phyloP scores from a whole-genome alignment of 2,329 filamentous ascomycete genomes.

The Coniella lustricola region DNA sequence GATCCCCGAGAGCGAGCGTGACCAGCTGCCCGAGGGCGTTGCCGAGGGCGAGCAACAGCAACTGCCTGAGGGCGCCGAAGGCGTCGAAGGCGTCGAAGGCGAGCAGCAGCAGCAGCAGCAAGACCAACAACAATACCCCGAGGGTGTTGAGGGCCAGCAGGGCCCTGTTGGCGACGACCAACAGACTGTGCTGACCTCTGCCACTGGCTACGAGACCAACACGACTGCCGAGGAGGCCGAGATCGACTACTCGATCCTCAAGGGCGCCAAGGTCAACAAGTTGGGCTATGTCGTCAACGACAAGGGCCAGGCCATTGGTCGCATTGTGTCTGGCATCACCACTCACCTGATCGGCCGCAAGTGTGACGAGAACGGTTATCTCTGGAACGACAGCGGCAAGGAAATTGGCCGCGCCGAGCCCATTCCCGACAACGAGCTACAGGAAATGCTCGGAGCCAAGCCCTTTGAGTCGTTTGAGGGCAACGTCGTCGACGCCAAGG shows the following conservation, averaged over 20 bases:
- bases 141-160: constrained; percentile 9
- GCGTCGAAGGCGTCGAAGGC: constrained; percentile 5
- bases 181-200: constrained; percentile 9
- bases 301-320: constrained; percentile 49
- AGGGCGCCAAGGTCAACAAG: constrained; percentile 52
- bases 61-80: constrained; percentile 6
- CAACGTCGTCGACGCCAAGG: constrained; percentile 46
- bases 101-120: constrained; percentile 9
- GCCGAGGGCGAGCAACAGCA: constrained; percentile 13
- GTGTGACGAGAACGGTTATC: constrained; percentile 59
- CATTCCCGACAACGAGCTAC: constrained; percentile 48
- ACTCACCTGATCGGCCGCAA: constrained; percentile 58
- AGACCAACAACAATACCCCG: neutral
- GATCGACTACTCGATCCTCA: constrained; percentile 42
- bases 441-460: constrained; percentile 36
- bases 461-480: constrained; percentile 55
- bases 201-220: constrained; percentile 11
- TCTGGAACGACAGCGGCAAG: constrained; percentile 65
- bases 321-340: constrained; percentile 55
- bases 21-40: constrained; percentile 2
- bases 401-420: constrained; percentile 61
- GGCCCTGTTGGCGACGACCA: constrained; percentile 11
- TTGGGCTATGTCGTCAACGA: constrained; percentile 49
- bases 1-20: constrained; percentile 4
- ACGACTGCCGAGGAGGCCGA: constrained; percentile 25